Base-by-base conservation (phyloP, 2,329 filamentous ascomycete genomes). In the Xylaria multiplex region DNA sequence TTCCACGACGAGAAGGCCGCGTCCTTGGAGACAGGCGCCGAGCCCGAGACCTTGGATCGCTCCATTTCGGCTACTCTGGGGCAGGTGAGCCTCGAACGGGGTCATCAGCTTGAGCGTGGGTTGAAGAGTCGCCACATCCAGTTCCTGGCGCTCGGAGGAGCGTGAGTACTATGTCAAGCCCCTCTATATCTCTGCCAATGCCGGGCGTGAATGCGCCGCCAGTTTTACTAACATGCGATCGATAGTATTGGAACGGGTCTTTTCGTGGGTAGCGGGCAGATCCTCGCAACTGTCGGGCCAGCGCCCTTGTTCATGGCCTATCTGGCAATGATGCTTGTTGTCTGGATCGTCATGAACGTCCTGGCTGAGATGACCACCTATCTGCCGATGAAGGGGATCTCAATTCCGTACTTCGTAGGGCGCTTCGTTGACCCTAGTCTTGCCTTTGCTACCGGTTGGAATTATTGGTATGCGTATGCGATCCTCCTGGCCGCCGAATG, bases 221-320 rank as follows among this genome's bases (percentile, higher is more conserved):
- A 60, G 64, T 55, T 65, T 54, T 27, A 40, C 66, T 66, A 57
- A 68, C 48, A 52, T 22, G 54, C 24, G 50, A 40, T 43, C 2
- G 49, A 63, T 70, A 84, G 75, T 24, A 89, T 90, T 69, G 88
- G 88, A 62, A 90, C 88, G 3, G 88, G 88, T 71, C 82, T 90
- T 22, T 90, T 90, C 75, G 83, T 90, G 66, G 86, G 87, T 62
- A 87, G 85, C 43, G 88, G 88, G 27, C 78, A 78, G 64, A 86
- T 88, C 59, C 79, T 90, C 59, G 79, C 83, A 40, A 78, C 79
- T 9, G 83, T 84, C 32, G 88, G 88, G 1, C 88, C 88, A 2
- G 90, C 89, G 5, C 89, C 90, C 0, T 79, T 93, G 16, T 85
- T 93, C 75, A 88, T 93, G 77, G 88, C 86, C 27, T 93, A 92